Percentiles rank a stretch among this genome's conserved stretches.
These are phyloP conservation scores for Carallia brachiata DNA, from an alignment of 345 rosid species.

Conservation along the genomic window DNA sequence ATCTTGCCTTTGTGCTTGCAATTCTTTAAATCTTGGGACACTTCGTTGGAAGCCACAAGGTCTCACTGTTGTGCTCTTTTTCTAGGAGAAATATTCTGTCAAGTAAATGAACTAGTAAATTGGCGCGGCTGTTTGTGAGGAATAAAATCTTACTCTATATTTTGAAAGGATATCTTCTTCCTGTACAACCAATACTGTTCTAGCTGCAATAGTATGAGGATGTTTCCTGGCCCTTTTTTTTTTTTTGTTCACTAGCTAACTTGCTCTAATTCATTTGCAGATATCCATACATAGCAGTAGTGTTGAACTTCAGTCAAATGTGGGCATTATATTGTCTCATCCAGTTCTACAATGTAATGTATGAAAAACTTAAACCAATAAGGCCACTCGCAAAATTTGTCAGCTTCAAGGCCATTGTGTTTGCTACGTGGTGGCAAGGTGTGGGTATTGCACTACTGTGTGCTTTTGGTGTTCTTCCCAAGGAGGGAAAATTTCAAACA, in stretches of 20 bases:
- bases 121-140: too few species aligned
- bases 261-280: conserved; percentile 33
- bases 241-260: background rate
- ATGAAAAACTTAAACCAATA: conserved; percentile 68
- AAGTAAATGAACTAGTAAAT: too few species aligned
- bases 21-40: background rate
- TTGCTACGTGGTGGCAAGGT: conserved; percentile 99
- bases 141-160: too few species aligned
- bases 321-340: conserved; percentile 91
- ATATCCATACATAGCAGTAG: conserved; percentile 70
- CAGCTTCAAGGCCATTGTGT: conserved; percentile 92
- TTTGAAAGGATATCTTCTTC: too few species aligned
- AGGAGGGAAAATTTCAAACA: conserved; percentile 47
- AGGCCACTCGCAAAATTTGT: conserved; percentile 82
- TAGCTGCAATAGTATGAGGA: background rate
- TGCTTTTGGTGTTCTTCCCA: conserved; percentile 55
- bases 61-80: too few species aligned
- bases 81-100: too few species aligned
- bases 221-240: background rate
- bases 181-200: too few species aligned
- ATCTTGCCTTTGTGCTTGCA: background rate
- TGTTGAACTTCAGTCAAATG: conserved; percentile 91
- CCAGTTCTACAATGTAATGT: conserved; percentile 78
- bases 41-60: too few species aligned
- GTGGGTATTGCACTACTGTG: conserved; percentile 69